A percentile compares a stretch with the other conserved stretches of the same genome.
phyloP scores from a whole-genome alignment of 2,329 filamentous ascomycete species.

The Sporothrix pseudoabietina region DNA sequence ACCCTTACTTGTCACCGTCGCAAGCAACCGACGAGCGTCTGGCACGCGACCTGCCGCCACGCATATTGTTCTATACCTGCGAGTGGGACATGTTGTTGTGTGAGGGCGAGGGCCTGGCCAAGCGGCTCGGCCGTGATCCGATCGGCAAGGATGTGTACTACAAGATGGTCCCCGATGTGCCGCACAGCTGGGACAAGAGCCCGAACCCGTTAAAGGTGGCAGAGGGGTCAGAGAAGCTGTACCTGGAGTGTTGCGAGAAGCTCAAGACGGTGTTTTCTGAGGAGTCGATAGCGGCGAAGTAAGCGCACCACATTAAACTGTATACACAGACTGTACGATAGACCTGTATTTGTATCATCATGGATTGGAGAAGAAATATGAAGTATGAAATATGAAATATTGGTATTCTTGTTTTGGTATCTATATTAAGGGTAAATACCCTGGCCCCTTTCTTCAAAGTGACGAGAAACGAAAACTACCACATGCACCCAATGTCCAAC shows the following conservation, averaged over 20 bases:
- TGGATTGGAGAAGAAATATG: neutral
- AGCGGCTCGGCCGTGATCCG: slow-evolving; percentile 46
- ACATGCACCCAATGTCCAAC: neutral
- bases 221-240: slow-evolving; percentile 55
- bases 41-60: slow-evolving; percentile 50
- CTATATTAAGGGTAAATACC: neutral
- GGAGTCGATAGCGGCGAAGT: neutral
- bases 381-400: neutral
- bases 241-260: slow-evolving; percentile 53
- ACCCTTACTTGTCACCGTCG: slow-evolving; percentile 61
- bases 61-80: slow-evolving; percentile 62
- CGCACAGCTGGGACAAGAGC: slow-evolving; percentile 68
- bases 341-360: neutral
- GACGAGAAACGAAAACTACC: neutral
- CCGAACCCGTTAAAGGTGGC: slow-evolving; percentile 61
- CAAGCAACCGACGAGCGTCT: slow-evolving; percentile 58
- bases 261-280: slow-evolving; percentile 17
- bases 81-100: slow-evolving; percentile 48
- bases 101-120: slow-evolving; percentile 36
- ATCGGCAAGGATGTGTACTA: slow-evolving; percentile 61
- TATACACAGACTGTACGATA: neutral
- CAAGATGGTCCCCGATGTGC: slow-evolving; percentile 59
- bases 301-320: neutral
- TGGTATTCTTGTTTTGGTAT: neutral
- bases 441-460: neutral